Conservation (phyloP, 345 rosid species). For the Hirschfeldia incana region DNA sequence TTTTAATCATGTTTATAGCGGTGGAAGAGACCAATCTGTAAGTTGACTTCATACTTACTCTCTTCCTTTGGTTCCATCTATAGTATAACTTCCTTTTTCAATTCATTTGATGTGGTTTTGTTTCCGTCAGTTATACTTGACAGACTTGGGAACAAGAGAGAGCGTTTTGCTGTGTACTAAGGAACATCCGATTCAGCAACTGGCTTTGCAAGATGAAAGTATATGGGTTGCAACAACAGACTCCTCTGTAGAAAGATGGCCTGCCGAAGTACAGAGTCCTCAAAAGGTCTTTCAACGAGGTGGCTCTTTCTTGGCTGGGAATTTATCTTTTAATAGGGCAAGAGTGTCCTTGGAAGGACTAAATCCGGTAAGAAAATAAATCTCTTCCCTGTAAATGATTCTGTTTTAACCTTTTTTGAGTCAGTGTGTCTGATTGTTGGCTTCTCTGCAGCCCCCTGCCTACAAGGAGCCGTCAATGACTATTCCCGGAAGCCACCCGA, state of each 20-base stretch:
- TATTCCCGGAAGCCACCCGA: slow-evolving; percentile 84
- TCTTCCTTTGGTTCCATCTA: slow-evolving; percentile 23
- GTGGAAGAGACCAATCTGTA: slow-evolving; percentile 98
- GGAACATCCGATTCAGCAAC: slow-evolving; percentile 84
- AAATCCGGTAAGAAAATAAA: slow-evolving; percentile 65
- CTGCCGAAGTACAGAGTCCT: slow-evolving; percentile 84
- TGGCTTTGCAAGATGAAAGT: slow-evolving; percentile 88
- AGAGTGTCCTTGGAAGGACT: slow-evolving; percentile 96
- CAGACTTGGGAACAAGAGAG: slow-evolving; percentile 94
- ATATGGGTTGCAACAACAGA: slow-evolving; percentile 96
- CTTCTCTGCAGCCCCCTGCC: slow-evolving; percentile 67
- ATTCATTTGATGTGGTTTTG: slow-evolving; percentile 14
- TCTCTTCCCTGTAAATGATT: not conserved
- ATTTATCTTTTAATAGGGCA: slow-evolving; percentile 92
- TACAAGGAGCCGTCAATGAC: slow-evolving; percentile 72
- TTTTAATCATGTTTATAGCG: slow-evolving; percentile 96
- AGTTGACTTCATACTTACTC: slow-evolving; percentile 38
- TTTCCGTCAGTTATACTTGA: slow-evolving; percentile 81
- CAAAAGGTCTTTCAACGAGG: slow-evolving; percentile 84
- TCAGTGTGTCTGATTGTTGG: slow-evolving; percentile 18
- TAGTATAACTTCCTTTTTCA: not conserved
- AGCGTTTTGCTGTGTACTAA: slow-evolving; percentile 87
- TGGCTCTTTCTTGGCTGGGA: slow-evolving; percentile 97
- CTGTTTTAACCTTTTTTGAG: not conserved
- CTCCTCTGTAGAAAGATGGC: slow-evolving; percentile 91